Evolutionary conservation across 2,329 filamentous ascomycete species (phyloP).

Genomic region (Colletotrichum neosansevieriae): DNA sequence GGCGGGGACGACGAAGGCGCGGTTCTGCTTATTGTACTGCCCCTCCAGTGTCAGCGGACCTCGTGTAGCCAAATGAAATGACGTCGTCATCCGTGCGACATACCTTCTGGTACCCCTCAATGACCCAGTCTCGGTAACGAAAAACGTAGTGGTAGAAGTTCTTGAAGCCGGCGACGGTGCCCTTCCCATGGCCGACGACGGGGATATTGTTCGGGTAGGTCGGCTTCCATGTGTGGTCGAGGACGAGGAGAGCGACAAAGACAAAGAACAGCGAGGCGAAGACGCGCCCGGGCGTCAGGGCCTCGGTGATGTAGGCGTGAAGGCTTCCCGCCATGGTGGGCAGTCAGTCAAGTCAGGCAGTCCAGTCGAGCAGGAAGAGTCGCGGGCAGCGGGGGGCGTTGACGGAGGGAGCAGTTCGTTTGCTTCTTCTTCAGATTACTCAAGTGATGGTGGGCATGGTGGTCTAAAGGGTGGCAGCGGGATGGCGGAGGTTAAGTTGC

Average conservation of each 20-base stretch:
- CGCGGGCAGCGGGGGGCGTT: too few relatives aligned
- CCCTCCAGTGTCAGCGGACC: not conserved
- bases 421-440: not conserved
- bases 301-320: conserved; percentile 45
- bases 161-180: conserved; percentile 51
- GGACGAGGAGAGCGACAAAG: conserved; percentile 52
- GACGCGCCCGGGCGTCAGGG: conserved; percentile 48
- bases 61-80: not conserved
- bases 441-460: conserved; percentile 10
- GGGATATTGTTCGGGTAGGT: conserved; percentile 55
- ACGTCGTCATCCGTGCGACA: not conserved
- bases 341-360: conserved; percentile 7
- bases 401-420: not conserved
- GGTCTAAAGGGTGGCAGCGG: not conserved
- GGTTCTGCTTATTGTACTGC: conserved; percentile 56
- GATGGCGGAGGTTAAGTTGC: conserved; percentile 18
- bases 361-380: not conserved
- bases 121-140: conserved; percentile 54
- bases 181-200: conserved; percentile 54
- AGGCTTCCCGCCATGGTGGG: conserved; percentile 38
- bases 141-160: conserved; percentile 56
- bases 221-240: conserved; percentile 55
- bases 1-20: conserved; percentile 57
- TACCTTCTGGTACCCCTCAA: conserved; percentile 58
- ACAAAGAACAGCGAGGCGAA: conserved; percentile 47